Evolutionary conservation across 192 early-diverging fungal genomes (phyloP).

Genomic region (Dispira simplex): DNA sequence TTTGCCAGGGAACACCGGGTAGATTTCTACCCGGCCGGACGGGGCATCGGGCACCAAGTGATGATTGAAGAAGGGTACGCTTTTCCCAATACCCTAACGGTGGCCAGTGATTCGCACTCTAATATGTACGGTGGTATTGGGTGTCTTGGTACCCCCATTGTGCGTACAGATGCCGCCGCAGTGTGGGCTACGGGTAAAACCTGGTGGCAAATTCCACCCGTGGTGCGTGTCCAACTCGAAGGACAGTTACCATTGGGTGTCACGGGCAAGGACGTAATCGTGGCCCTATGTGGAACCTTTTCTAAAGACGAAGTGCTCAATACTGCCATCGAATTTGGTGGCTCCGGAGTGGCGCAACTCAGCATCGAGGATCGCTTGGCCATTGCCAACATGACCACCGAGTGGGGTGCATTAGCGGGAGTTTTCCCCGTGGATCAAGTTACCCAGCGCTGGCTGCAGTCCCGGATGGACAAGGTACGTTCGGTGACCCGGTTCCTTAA

Average conservation of each 20-base stretch:
- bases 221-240: slow-evolving; percentile 76
- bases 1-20: slow-evolving; percentile 72
- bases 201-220: slow-evolving; percentile 98
- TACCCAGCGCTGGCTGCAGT: slow-evolving; percentile 55
- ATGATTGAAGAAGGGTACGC: slow-evolving; percentile 96
- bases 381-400: slow-evolving; percentile 99
- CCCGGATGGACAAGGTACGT: slow-evolving; percentile 33
- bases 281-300: slow-evolving; percentile 83
- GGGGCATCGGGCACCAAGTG: slow-evolving; percentile 96
- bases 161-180: slow-evolving; percentile 94
- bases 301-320: slow-evolving; percentile 94
- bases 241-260: slow-evolving; percentile 65
- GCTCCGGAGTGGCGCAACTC: slow-evolving; percentile 41
- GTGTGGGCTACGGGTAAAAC: slow-evolving; percentile 97
- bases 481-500: slow-evolving; percentile 32
- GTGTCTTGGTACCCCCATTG: slow-evolving; percentile 88
- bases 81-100: slow-evolving; percentile 83
- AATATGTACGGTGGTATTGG: slow-evolving; percentile 99
- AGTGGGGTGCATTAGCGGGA: slow-evolving; percentile 97
- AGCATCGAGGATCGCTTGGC: slow-evolving; percentile 84
- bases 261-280: slow-evolving; percentile 95
- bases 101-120: slow-evolving; percentile 97
- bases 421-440: slow-evolving; percentile 85
- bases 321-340: slow-evolving; percentile 90
- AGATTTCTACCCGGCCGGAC: slow-evolving; percentile 89